A percentile compares a stretch with the other conserved stretches of the same genome.
These are phyloP conservation scores for Syzygium aromaticum DNA, from an alignment of 345 rosid genomes.

Conservation along the genomic window DNA sequence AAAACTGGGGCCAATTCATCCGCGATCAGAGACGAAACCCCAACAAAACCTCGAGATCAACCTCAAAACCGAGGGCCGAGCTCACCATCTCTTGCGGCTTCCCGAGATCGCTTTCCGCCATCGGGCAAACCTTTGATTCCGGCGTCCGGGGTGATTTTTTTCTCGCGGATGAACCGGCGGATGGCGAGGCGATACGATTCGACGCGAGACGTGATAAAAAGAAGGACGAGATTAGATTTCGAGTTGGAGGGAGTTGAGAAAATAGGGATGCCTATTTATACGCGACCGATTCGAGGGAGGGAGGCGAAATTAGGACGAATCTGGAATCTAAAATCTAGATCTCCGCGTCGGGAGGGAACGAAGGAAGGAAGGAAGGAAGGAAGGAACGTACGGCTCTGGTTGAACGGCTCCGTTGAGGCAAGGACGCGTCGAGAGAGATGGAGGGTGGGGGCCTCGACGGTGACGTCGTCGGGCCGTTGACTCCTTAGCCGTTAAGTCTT, in stretches of 20 bases:
- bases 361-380: not conserved
- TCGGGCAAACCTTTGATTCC: not conserved
- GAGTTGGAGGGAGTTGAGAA: no score
- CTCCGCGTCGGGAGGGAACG: not conserved
- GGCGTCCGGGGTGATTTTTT: no score
- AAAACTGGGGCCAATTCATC: not conserved
- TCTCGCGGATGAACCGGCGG: no score
- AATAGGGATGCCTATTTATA: no score
- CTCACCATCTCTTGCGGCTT: constrained; percentile 13
- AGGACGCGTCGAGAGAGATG: not conserved
- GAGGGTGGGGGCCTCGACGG: not conserved
- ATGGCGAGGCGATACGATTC: no score
- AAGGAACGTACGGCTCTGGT: not conserved
- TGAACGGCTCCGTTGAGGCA: not conserved
- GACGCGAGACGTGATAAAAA: no score
- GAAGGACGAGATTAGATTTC: no score
- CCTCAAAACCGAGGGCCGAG: not conserved
- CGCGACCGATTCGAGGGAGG: no score
- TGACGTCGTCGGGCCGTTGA: not conserved
- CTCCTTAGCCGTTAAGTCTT: not conserved
- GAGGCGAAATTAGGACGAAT: no score
- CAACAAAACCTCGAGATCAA: not conserved
- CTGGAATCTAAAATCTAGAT: not conserved
- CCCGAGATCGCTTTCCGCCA: constrained; percentile 16
- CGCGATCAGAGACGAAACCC: not conserved